phyloP scores from a whole-genome alignment of 257 asterid genomes.

The Verbascum thapsus region DNA sequence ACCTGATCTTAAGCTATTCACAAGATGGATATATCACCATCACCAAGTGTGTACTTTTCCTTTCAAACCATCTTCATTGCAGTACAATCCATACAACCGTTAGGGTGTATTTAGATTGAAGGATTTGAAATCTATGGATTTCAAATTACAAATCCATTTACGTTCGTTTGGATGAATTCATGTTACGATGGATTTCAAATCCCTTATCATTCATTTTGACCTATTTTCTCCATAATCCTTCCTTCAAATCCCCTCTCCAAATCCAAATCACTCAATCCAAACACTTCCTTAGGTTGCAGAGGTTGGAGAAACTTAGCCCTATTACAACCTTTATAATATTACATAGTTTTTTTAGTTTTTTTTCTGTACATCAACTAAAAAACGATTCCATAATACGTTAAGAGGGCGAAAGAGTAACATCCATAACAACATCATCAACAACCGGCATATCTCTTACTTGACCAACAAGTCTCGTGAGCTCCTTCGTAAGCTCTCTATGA shows the following conservation, averaged over 20 bases:
- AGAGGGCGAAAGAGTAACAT: constrained; percentile 41
- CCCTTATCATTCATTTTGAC: too few relatives aligned
- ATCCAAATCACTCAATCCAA: too few relatives aligned
- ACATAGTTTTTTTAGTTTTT: not conserved
- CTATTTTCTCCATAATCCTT: too few relatives aligned
- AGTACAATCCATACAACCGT: constrained; percentile 23
- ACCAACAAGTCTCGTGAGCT: constrained; percentile 47
- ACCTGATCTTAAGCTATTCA: constrained; percentile 30
- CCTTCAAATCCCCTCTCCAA: too few relatives aligned
- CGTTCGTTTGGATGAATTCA: too few relatives aligned
- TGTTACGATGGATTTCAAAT: too few relatives aligned
- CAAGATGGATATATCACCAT: constrained; percentile 36
- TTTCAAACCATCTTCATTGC: constrained; percentile 22
- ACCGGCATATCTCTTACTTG: constrained; percentile 57
- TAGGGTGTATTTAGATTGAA: too few relatives aligned
- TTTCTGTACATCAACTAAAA: constrained; percentile 19
- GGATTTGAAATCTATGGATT: too few relatives aligned
- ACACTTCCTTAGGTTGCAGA: too few relatives aligned
- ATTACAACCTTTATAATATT: constrained; percentile 17
- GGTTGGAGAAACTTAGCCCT: not conserved
- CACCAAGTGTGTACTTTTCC: constrained; percentile 10
- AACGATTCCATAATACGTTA: constrained; percentile 33
- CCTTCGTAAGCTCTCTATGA: constrained; percentile 50
- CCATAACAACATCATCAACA: constrained; percentile 38
- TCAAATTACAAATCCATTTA: too few relatives aligned